Percentiles rank a stretch among this genome's conserved stretches.
phyloP scores from a whole-genome alignment of 2,329 filamentous ascomycete genomes.

The Alternaria alternata region DNA sequence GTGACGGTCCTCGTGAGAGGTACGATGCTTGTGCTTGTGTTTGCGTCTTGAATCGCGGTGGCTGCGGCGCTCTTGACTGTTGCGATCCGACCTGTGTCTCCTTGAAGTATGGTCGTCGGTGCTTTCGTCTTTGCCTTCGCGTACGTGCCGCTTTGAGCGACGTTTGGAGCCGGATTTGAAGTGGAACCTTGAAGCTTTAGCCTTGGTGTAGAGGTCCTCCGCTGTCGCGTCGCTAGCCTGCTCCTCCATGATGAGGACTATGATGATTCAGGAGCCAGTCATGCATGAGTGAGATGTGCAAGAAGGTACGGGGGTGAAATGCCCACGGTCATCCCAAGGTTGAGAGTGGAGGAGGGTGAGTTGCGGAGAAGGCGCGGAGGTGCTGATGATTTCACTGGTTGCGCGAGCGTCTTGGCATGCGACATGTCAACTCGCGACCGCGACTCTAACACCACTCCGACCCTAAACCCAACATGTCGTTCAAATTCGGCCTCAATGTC shows the following conservation, averaged over 20 bases:
- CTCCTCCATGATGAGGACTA: conserved; percentile 39
- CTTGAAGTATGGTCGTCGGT: conserved; percentile 16
- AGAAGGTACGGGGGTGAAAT: background rate
- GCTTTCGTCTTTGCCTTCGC: conserved; percentile 17
- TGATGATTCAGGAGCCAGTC: conserved; percentile 15
- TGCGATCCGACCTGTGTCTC: conserved; percentile 22
- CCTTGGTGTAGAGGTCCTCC: conserved; percentile 32
- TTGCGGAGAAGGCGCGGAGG: conserved; percentile 38
- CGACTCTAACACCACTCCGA: conserved; percentile 3
- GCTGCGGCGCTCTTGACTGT: conserved; percentile 13
- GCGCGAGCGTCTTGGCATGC: conserved; percentile 32
- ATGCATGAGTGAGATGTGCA: conserved; percentile 25
- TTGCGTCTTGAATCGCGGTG: conserved; percentile 26
- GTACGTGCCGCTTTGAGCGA: conserved; percentile 29
- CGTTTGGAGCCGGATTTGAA: conserved; percentile 48
- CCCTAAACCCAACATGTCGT: conserved; percentile 42
- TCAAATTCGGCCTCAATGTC: conserved; percentile 68
- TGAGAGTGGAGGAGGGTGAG: conserved; percentile 3
- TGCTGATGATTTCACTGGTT: conserved; percentile 39
- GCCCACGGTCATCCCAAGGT: conserved; percentile 4
- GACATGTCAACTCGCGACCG: conserved; percentile 8
- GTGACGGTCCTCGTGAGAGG: conserved; percentile 26
- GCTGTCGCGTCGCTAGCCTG: conserved; percentile 32
- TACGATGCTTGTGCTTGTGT: conserved; percentile 30
- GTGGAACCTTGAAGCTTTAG: conserved; percentile 48